These are phyloP conservation scores for Mangifera indica DNA, from an alignment of 345 rosid species.

Conservation along the genomic window DNA sequence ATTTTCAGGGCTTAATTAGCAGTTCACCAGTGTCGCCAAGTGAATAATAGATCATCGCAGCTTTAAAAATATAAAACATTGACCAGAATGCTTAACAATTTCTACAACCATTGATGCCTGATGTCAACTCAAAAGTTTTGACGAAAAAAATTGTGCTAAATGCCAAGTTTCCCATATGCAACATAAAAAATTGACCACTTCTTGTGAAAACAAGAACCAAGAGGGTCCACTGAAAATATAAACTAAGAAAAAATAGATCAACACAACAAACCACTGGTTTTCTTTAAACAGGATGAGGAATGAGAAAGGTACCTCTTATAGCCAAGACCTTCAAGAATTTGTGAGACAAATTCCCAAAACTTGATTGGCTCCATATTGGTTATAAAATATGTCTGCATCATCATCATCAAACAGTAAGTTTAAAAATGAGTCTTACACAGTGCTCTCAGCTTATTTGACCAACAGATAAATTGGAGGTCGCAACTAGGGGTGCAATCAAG, in stretches of 20 bases:
- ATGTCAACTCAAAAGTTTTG: background rate
- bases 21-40: background rate
- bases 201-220: background rate
- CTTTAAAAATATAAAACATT: background rate
- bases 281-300: slow-evolving; percentile 1
- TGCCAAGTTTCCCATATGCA: background rate
- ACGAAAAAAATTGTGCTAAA: background rate
- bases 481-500: too few relatives aligned
- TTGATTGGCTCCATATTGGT: slow-evolving; percentile 88
- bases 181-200: background rate
- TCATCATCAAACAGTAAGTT: slow-evolving; percentile 5
- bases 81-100: background rate
- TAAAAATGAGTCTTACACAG: background rate
- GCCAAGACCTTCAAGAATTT: slow-evolving; percentile 80
- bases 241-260: background rate
- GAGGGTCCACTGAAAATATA: background rate
- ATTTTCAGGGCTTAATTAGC: background rate
- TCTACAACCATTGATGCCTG: background rate
- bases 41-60: background rate
- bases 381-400: slow-evolving; percentile 81
- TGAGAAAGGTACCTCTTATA: slow-evolving; percentile 62
- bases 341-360: slow-evolving; percentile 90
- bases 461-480: background rate
- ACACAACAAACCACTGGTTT: background rate
- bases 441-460: background rate